These are phyloP conservation scores for Phytophthora capsici DNA, from an alignment of 352 stramenopile species.

Conservation along the genomic window DNA sequence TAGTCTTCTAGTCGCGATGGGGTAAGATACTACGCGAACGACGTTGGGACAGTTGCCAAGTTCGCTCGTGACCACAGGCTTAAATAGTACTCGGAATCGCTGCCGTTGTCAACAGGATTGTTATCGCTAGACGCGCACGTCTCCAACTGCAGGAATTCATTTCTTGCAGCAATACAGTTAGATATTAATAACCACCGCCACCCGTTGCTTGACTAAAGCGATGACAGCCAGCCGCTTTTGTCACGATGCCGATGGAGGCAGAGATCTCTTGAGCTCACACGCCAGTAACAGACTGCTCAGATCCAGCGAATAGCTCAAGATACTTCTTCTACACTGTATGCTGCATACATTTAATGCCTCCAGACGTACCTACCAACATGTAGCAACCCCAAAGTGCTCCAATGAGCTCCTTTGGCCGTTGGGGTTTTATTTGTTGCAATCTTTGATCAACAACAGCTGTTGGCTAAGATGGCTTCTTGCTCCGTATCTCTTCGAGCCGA, in stretches of 20 bases:
- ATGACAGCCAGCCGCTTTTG: neutral
- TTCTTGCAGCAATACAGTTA: too few relatives aligned
- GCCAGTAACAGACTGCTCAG: too few relatives aligned
- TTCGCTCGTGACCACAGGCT: too few relatives aligned
- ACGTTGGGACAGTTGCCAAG: conserved; percentile 3
- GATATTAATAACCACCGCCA: neutral
- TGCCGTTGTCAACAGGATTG: neutral
- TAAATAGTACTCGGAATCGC: neutral
- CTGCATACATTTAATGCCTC: too few relatives aligned
- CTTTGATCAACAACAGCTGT: conserved; percentile 4
- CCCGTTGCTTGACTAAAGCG: neutral
- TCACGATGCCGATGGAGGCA: conserved; percentile 1
- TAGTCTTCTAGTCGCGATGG: too few relatives aligned
- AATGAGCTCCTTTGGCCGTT: neutral
- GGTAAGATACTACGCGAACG: neutral
- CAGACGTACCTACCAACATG: neutral
- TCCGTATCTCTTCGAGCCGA: conserved; percentile 9
- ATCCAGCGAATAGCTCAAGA: too few relatives aligned
- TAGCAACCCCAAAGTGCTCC: neutral
- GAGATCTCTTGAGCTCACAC: too few relatives aligned
- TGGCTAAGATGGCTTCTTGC: conserved; percentile 7
- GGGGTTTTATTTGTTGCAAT: neutral
- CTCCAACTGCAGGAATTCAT: neutral
- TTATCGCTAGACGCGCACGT: neutral
- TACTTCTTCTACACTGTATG: too few relatives aligned